Evolutionary conservation across 345 rosid species (phyloP).

Genomic region (Hypericum androsaemum): DNA sequence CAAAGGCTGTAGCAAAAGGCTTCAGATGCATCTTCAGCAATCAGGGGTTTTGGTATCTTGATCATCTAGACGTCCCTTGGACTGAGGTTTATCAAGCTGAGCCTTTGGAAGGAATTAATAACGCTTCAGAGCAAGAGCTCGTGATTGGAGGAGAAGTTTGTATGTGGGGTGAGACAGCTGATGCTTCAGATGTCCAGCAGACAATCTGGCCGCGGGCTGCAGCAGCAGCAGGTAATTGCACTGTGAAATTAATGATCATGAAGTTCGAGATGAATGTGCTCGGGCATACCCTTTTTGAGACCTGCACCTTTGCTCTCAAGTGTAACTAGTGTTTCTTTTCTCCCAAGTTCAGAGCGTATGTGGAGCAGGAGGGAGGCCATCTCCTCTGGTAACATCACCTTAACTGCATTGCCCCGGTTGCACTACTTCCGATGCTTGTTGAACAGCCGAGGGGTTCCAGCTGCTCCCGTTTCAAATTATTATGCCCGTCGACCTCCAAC

Average conservation of each 20-base stretch:
- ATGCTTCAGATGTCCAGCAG: conserved; percentile 72
- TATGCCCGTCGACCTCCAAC: conserved; percentile 54
- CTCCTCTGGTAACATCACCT: conserved; percentile 34
- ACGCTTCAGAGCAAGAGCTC: conserved; percentile 50
- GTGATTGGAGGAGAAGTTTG: conserved; percentile 97
- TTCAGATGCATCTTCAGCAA: conserved; percentile 84
- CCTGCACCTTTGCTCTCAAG: background rate
- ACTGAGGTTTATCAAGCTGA: conserved; percentile 56
- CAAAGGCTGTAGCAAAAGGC: conserved; percentile 77
- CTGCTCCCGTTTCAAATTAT: conserved; percentile 61
- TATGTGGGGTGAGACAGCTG: conserved; percentile 90
- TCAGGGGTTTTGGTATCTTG: conserved; percentile 88
- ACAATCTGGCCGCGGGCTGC: conserved; percentile 97
- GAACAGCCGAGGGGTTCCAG: conserved; percentile 68
- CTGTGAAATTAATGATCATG: background rate
- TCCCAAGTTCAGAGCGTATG: conserved; percentile 43
- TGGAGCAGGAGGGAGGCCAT: conserved; percentile 65
- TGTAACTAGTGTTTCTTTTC: background rate
- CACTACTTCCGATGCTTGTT: conserved; percentile 86
- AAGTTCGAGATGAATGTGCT: background rate
- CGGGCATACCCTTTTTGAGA: background rate
- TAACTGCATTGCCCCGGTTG: conserved; percentile 56
- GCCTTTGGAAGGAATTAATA: conserved; percentile 63
- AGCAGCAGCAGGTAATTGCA: conserved; percentile 62
- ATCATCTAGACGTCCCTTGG: conserved; percentile 88